Percentiles rank a stretch among this genome's conserved stretches.
phyloP scores from a whole-genome alignment of 768 basidiomycete genomes.

The Psilocybe cyanescens region DNA sequence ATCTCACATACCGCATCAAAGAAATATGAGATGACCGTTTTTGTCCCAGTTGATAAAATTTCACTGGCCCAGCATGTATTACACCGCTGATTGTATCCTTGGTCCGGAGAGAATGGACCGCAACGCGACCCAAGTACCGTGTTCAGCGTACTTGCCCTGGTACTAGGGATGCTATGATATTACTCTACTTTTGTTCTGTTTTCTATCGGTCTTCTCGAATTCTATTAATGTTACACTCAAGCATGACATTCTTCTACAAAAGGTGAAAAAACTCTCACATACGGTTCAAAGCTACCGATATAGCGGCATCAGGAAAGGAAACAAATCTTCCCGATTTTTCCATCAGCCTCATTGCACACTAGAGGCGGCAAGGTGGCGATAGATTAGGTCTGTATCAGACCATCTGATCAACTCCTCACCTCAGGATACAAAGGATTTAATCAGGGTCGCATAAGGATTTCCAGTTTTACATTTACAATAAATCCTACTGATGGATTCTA shows the following conservation, averaged over 20 bases:
- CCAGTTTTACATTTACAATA: neutral
- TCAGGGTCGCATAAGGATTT: constrained; percentile 12
- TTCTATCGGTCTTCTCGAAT: neutral
- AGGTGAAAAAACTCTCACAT: constrained; percentile 14
- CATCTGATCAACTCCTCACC: constrained; percentile 18
- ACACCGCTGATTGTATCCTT: neutral
- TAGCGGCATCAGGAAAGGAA: constrained; percentile 24
- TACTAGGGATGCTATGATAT: neutral
- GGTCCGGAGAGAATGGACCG: neutral
- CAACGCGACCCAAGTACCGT: neutral
- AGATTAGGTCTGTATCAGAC: constrained; percentile 16
- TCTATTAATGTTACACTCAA: neutral
- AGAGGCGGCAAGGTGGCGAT: constrained; percentile 15
- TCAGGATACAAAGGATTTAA: constrained; percentile 1
- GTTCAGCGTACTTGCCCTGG: too few relatives aligned
- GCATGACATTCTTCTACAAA: constrained; percentile 5
- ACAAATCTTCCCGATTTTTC: constrained; percentile 32
- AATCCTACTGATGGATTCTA: constrained; percentile 18
- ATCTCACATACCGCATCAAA: neutral
- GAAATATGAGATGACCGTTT: neutral
- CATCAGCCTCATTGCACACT: constrained; percentile 23
- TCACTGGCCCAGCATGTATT: neutral
- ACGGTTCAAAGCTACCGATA: constrained; percentile 13
- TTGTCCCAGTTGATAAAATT: neutral
- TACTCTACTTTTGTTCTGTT: neutral